A percentile compares a stretch with the other conserved stretches of the same genome.
phyloP scores from a whole-genome alignment of 495 filamentous ascomycete species.

The Lichina pygmaea region DNA sequence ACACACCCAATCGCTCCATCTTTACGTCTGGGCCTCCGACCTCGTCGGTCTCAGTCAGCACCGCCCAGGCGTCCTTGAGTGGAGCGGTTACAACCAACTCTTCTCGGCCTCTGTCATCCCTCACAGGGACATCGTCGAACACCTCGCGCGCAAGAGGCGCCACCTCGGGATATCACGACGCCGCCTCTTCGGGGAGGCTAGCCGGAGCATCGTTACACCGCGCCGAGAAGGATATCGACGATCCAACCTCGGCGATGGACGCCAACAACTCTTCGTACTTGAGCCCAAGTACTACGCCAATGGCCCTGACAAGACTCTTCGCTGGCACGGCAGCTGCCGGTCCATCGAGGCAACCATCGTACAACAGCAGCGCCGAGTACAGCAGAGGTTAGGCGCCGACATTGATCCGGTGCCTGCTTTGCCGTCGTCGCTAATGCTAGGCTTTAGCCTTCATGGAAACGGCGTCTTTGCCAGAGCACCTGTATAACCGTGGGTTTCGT shows the following conservation, averaged over 20 bases:
- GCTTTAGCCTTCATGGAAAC: conserved; percentile 10
- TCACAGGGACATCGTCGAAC: conserved; percentile 5
- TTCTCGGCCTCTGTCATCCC: conserved; percentile 8
- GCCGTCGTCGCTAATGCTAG: neutral
- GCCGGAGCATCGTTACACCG: neutral
- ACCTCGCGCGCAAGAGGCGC: conserved; percentile 4
- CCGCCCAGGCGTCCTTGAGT: conserved; percentile 13
- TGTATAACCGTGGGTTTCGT: conserved; percentile 27
- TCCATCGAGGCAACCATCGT: neutral
- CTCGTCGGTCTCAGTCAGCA: conserved; percentile 11
- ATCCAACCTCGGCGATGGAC: conserved; percentile 12
- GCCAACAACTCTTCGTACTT: neutral
- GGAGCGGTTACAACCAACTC: conserved; percentile 7
- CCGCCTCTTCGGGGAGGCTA: neutral
- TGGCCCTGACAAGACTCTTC: conserved; percentile 3
- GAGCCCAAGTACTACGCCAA: neutral
- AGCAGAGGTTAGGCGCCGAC: neutral
- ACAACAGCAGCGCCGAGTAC: neutral
- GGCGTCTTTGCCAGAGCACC: conserved; percentile 23
- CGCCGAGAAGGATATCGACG: conserved; percentile 18
- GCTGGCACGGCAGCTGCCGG: neutral
- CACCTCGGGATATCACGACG: neutral
- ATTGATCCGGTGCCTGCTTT: neutral
- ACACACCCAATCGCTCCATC: conserved; percentile 12
- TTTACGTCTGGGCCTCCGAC: conserved; percentile 15